Evolutionary conservation across 805 yeast species (phyloP).

Genomic region (Danielia oregonensis): DNA sequence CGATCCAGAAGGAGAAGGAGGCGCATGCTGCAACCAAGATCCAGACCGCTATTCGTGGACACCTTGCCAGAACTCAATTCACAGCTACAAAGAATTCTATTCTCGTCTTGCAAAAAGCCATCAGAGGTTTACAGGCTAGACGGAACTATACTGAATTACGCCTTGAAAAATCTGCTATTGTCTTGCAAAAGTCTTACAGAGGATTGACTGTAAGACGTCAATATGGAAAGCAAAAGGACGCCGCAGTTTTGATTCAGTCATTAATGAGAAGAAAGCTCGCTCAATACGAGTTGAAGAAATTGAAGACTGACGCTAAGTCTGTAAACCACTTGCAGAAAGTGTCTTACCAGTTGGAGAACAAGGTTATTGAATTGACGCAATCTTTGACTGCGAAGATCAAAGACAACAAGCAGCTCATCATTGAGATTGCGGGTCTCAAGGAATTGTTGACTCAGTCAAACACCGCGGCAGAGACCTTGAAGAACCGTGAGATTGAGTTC

Average conservation of each 20-base stretch:
- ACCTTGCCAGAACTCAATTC: constrained; percentile 41
- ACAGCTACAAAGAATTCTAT: constrained; percentile 34
- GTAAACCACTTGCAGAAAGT: constrained; percentile 87
- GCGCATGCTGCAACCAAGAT: constrained; percentile 60
- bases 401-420: constrained; percentile 71
- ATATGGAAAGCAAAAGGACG: constrained; percentile 43
- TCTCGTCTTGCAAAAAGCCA: constrained; percentile 42
- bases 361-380: constrained; percentile 94
- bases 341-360: constrained; percentile 89
- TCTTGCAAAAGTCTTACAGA: constrained; percentile 72
- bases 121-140: constrained; percentile 55
- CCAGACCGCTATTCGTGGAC: constrained; percentile 66
- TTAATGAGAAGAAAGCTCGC: constrained; percentile 77
- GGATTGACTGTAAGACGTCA: constrained; percentile 58
- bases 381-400: constrained; percentile 72
- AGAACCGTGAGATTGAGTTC: constrained; percentile 53
- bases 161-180: constrained; percentile 59
- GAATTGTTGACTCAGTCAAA: constrained; percentile 50
- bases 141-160: constrained; percentile 45
- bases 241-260: constrained; percentile 73
- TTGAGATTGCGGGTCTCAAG: constrained; percentile 50
- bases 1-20: constrained; percentile 54
- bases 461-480: constrained; percentile 49
- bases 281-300: constrained; percentile 51
- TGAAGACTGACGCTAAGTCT: constrained; percentile 87